Base-by-base conservation (phyloP, 768 basidiomycete genomes). In the Hypsizygus marmoreus region DNA sequence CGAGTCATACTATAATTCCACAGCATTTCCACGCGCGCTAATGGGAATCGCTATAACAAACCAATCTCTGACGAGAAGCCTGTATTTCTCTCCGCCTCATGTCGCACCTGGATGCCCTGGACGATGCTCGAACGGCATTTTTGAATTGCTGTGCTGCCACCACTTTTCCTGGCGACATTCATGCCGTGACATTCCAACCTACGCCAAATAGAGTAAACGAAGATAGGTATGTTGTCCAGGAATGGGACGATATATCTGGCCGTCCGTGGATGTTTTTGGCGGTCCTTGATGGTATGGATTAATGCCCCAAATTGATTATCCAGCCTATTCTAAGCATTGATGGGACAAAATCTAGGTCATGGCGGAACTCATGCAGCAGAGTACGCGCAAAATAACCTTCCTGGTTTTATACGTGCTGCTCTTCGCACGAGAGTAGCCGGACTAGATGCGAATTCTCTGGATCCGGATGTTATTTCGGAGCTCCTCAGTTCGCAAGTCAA, bases 181-280 rank as follows among this genome's bases (percentile, higher is more conserved):
- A 43, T n/a, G 17, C 19, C 16, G 41, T 43, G 10, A 43, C 41
- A 2, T 43, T 43, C 22, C 41, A 43, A 24, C 41, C 41, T n/a
- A 33, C 29, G 17, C 41, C 41, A 7, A 43, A 11, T 22, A 33
- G 25, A 31, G 31, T 12, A 9, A 43, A 43, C 23, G 17, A 43
- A 43, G 41, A 43, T 16, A 43, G 23, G 5, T 2, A 6, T 4
- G 22, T 43, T 6, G 41, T 43, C 23, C 19, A 43, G 17, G 24
- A 43, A 29, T 43, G 41, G 41, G 13, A 24, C 30, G 41, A 43
- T 31, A 43, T 43, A 17, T 5, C 22, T 10, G 41, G 30, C 32
- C 19, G 20, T 7, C 30, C 41, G 11, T 43, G 41, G 41, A 13
- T 43, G 30, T 43, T 43, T 24, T 31, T 43, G 11, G 41, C 41